phyloP scores from a whole-genome alignment of 2,329 filamentous ascomycete genomes.

The Xylariaceae sp. region DNA sequence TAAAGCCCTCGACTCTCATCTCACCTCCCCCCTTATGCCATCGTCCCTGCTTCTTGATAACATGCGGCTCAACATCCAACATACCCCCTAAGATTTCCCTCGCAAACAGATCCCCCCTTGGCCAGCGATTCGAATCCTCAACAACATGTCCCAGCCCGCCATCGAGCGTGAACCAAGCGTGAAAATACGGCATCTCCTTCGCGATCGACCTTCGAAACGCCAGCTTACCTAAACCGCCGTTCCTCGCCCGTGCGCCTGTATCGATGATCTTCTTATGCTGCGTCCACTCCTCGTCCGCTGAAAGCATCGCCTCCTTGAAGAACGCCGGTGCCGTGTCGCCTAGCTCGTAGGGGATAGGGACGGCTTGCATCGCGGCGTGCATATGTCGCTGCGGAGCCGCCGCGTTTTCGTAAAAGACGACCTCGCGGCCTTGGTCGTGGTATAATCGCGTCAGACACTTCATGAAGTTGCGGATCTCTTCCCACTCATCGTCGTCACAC shows the following conservation, averaged over 20 bases:
- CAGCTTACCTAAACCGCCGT: constrained; percentile 68
- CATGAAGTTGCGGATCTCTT: constrained; percentile 99
- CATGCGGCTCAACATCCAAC: constrained; percentile 73
- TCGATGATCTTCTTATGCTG: constrained; percentile 95
- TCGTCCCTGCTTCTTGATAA: constrained; percentile 84
- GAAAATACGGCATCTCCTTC: constrained; percentile 98
- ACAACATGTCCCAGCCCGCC: constrained; percentile 90
- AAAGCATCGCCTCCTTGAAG: constrained; percentile 90
- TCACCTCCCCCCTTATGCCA: constrained; percentile 76
- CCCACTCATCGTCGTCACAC: constrained; percentile 99
- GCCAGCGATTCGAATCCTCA: constrained; percentile 82
- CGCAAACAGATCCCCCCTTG: constrained; percentile 86
- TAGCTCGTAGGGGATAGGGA: constrained; percentile 87
- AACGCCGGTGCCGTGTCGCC: constrained; percentile 90
- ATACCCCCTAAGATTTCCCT: constrained; percentile 90
- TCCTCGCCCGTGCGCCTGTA: constrained; percentile 62
- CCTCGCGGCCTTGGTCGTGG: constrained; percentile 84
- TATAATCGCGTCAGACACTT: constrained; percentile 93
- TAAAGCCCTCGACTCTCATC: constrained; percentile 70
- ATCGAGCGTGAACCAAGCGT: constrained; percentile 91
- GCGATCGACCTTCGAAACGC: constrained; percentile 81
- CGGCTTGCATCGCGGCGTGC: constrained; percentile 80
- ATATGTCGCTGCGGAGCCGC: constrained; percentile 71
- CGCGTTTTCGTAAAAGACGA: constrained; percentile 97
- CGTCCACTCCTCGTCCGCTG: constrained; percentile 86